Base-by-base conservation (phyloP, 164 flowering plant genomes). In the Vitis labrusca region DNA sequence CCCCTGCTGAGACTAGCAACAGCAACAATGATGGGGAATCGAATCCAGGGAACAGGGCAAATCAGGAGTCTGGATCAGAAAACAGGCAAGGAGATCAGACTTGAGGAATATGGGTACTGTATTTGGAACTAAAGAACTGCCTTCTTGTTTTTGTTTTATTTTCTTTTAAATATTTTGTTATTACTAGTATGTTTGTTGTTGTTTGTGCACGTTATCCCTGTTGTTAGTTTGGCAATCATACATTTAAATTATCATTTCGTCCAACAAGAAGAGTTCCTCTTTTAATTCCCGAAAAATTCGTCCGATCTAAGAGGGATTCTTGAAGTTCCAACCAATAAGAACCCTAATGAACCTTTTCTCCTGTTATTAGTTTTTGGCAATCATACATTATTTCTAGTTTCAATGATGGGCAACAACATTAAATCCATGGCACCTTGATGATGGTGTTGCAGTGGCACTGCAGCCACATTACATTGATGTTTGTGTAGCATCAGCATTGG, bases 21-120 rank as follows among this genome's bases (percentile, higher is more conserved):
- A 68, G 69, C 37, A 70, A 15, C 58, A 73, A 70, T 50, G 77
- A 70, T 63, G 80, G 76, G 59, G 73, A 65, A 17, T 65, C 80
- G 5, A 78, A 78, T 67, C 3, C 80, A 0, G 81, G 77, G 0
- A 72, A 57, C 52, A 63, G 77, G 19, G 79, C 70, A 13, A 71
- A 77, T 71, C 76, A 50, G 56, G 70, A 77, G 59, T 51, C 52
- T 55, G 80, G 78, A 59, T 65, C 81, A 2, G 84, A 83, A 74
- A 54, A 83, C 7, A 76, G 84, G 66, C 80, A 82, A 58, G 91
- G 85, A 66, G 86, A 84, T 76, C 82, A 85, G 67, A 88, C 84
- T 72, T 87, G 67, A 84, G 64, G 60, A 59, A 44, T 49, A 30
- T 63, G 75, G 76, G 81, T 81, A 73, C 50, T 71, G 68, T 23